Percentiles rank a stretch among this genome's conserved stretches.
phyloP scores from a whole-genome alignment of 495 filamentous ascomycete genomes.

The Aspergillus heteromorphus region DNA sequence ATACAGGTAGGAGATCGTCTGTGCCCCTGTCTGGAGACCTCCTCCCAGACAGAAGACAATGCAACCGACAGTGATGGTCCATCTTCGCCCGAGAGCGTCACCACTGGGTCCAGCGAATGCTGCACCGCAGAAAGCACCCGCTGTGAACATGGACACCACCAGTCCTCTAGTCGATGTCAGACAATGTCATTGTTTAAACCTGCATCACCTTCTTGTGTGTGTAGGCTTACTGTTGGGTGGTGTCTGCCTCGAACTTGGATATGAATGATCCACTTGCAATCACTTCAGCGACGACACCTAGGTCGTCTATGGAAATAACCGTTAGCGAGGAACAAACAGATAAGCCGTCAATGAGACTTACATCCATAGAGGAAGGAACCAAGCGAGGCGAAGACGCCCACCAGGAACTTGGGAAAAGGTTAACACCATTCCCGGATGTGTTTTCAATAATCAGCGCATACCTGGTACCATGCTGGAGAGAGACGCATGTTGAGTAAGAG shows the following conservation, averaged over 20 bases:
- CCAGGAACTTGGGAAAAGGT: constrained; percentile 44
- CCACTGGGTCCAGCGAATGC: constrained; percentile 33
- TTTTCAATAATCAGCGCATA: constrained; percentile 17
- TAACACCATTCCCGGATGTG: constrained; percentile 9
- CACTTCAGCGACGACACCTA: constrained; percentile 58
- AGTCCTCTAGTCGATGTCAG: constrained; percentile 41
- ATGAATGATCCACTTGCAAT: constrained; percentile 48
- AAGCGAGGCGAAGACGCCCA: constrained; percentile 58
- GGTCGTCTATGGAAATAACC: constrained; percentile 28
- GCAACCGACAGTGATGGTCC: constrained; percentile 40
- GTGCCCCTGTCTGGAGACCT: constrained; percentile 37
- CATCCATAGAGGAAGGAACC: constrained; percentile 57
- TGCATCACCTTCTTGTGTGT: background rate
- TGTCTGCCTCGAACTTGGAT: constrained; percentile 44
- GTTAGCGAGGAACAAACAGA: constrained; percentile 15
- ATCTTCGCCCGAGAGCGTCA: constrained; percentile 36
- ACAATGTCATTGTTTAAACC: background rate
- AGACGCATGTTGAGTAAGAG: constrained; percentile 40
- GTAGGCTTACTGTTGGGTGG: constrained; percentile 48
- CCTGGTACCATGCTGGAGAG: constrained; percentile 53
- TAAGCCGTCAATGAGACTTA: constrained; percentile 11
- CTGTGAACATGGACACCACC: constrained; percentile 64
- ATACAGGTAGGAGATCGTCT: constrained; percentile 31
- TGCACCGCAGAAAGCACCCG: constrained; percentile 39
- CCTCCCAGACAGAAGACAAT: constrained; percentile 42